Evolutionary conservation across 1,284 basidiomycete species (phyloP), one percentile per base, ranked within the genome.

Genomic region (Cryptococcus sp.): DNA sequence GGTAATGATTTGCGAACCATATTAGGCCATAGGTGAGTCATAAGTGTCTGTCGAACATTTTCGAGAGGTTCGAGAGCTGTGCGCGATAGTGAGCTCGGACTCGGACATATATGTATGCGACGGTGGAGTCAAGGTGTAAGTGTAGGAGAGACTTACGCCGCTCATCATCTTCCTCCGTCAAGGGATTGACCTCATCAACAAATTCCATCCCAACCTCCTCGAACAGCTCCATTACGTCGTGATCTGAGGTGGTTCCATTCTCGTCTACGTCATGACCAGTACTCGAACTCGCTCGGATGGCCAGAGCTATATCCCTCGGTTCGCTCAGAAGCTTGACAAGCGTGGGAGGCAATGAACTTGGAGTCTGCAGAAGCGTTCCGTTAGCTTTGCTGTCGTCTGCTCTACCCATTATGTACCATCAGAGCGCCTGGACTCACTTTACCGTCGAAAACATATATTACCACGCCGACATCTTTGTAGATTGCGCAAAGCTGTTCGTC

Each of bases 11-110:
- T 62, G 46, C 73, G 67, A 11, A 46, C 25, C 73, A 77, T 74
- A n/a, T 62, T 63, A 1, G 73, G 72, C 75, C 75, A 77, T 56
- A 75, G 62, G 54, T 77, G 75, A 20, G 75, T 75, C 63, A 68
- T 66, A n/a, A 77, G 63, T 25, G 73, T 75, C 52, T 75, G 72
- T 11, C 73, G 62, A 3, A 75, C 58, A 1, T 51, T 60, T 17
- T 77, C 73, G 39, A 73, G 58, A 0, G 70, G 65, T 34, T 65
- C 59, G 8, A 75, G 58, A 1, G 71, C 71, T 75, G 45, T 17
- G 29, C 17, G 3, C 22, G 7, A 17, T 16, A 17, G 29, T 47
- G 45, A 40, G 34, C 22, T 1, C 8, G 43, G 29, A 34, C 3
- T 10, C 8, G 29, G 8, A 34, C 8, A 13, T 10, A 34, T 10